Evolutionary conservation across 208 protist genomes (phyloP).

Genomic region (Crithidia fasciculata): DNA sequence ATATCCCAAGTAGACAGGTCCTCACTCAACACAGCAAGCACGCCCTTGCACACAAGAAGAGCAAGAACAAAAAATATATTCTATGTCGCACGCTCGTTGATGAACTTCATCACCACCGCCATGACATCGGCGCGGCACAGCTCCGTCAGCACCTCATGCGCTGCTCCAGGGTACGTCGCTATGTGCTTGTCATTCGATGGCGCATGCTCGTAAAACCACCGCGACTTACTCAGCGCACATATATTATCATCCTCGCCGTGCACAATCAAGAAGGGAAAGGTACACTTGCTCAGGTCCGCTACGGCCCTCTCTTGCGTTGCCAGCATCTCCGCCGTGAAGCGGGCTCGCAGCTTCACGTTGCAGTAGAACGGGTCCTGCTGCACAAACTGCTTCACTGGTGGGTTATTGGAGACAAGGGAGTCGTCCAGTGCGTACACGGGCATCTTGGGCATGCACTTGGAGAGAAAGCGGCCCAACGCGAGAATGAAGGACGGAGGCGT

Average conservation of each 20-base stretch:
- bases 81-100: slow-evolving; percentile 28
- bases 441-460: slow-evolving; percentile 52
- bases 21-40: too few relatives aligned
- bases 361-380: slow-evolving; percentile 69
- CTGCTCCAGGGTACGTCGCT: slow-evolving; percentile 41
- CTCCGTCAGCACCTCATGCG: slow-evolving; percentile 78
- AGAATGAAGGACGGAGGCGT: slow-evolving; percentile 19
- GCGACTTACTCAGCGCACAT: slow-evolving; percentile 41
- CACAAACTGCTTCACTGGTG: slow-evolving; percentile 53
- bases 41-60: slow-evolving; percentile 5
- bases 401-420: slow-evolving; percentile 45
- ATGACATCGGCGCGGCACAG: slow-evolving; percentile 53
- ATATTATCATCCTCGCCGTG: slow-evolving; percentile 62
- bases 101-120: slow-evolving; percentile 60
- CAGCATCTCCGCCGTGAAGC: slow-evolving; percentile 59
- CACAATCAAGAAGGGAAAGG: slow-evolving; percentile 72
- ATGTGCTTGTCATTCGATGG: slow-evolving; percentile 59
- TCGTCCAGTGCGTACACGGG: slow-evolving; percentile 37
- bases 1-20: too few relatives aligned
- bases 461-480: slow-evolving; percentile 31
- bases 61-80: neutral
- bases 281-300: slow-evolving; percentile 11
- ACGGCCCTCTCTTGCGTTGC: slow-evolving; percentile 45
- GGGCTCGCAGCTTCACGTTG: slow-evolving; percentile 43
- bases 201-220: slow-evolving; percentile 45